A percentile compares a stretch with the other conserved stretches of the same genome.
Conservation (phyloP, 1,284 basidiomycete species). For the Fereydounia khargensis region DNA sequence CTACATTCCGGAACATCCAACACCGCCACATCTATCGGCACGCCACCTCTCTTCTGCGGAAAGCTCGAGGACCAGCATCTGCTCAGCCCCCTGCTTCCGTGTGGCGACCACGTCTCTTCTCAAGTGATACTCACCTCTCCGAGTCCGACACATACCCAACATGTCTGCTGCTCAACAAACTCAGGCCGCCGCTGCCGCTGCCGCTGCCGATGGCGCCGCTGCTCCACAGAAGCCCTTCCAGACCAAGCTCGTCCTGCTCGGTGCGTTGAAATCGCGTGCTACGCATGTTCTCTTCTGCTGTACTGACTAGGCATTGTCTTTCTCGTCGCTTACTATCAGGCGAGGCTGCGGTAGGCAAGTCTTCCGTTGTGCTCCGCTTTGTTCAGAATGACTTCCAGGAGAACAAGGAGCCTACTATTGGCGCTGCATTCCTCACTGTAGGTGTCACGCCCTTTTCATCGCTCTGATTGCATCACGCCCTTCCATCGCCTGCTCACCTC, state of each 20-base stretch:
- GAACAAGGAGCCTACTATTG: slow-evolving; percentile 97
- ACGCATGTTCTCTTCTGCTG: neutral
- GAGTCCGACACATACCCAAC: no score
- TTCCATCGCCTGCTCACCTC: neutral
- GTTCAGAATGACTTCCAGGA: slow-evolving; percentile 92
- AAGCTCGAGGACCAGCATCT: no score
- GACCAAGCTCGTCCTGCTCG: slow-evolving; percentile 56
- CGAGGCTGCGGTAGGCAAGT: slow-evolving; percentile 98
- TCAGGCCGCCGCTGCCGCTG: slow-evolving; percentile 5
- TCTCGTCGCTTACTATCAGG: slow-evolving; percentile 64
- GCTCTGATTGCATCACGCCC: no score
- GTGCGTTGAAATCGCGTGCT: slow-evolving; percentile 5
- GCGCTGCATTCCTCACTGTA: slow-evolving; percentile 72
- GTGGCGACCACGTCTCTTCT: no score
- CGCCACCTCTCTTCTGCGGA: no score
- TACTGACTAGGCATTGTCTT: neutral
- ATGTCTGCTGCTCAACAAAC: neutral
- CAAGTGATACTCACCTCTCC: no score
- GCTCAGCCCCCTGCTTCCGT: no score
- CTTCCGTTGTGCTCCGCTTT: slow-evolving; percentile 96
- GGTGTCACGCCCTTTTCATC: no score
- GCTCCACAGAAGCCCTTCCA: slow-evolving; percentile 52
- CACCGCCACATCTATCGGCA: no score
- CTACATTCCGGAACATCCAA: no score
- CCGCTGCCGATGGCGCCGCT: slow-evolving; percentile 18